Conservation (phyloP, 257 asterid genomes). For the Ligustrum vulgare region DNA sequence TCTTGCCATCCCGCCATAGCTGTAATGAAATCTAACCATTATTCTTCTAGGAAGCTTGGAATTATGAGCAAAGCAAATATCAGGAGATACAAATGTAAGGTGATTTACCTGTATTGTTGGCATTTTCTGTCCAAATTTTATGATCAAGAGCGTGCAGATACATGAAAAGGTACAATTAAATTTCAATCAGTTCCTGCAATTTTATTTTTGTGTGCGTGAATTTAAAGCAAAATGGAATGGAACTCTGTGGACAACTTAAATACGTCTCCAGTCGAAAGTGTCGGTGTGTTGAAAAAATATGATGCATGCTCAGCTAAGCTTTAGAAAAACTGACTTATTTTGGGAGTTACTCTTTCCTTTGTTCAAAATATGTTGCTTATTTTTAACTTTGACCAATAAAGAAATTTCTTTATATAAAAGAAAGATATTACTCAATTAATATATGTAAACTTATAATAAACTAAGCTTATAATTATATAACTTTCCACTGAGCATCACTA, state of each 20-base stretch:
- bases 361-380: not conserved
- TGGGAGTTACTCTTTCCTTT: not conserved
- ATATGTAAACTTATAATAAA: not conserved
- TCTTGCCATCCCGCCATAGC: conserved; percentile 88
- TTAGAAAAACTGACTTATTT: not conserved
- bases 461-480: not conserved
- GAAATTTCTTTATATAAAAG: not conserved
- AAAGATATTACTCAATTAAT: not conserved
- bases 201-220: not conserved
- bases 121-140: conserved; percentile 75
- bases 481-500: not conserved
- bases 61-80: not conserved
- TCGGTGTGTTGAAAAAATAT: not conserved
- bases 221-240: conserved; percentile 7
- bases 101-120: conserved; percentile 83
- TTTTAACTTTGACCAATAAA: not conserved
- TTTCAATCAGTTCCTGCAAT: conserved; percentile 14
- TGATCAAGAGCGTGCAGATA: conserved; percentile 30
- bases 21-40: conserved; percentile 26
- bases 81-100: not conserved
- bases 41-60: not conserved
- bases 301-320: not conserved
- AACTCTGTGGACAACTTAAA: not conserved
- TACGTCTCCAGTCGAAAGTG: not conserved
- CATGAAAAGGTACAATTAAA: conserved; percentile 38